These are phyloP conservation scores for Talaromyces trachyspermus DNA, from an alignment of 495 filamentous ascomycete species.

Conservation along the genomic window DNA sequence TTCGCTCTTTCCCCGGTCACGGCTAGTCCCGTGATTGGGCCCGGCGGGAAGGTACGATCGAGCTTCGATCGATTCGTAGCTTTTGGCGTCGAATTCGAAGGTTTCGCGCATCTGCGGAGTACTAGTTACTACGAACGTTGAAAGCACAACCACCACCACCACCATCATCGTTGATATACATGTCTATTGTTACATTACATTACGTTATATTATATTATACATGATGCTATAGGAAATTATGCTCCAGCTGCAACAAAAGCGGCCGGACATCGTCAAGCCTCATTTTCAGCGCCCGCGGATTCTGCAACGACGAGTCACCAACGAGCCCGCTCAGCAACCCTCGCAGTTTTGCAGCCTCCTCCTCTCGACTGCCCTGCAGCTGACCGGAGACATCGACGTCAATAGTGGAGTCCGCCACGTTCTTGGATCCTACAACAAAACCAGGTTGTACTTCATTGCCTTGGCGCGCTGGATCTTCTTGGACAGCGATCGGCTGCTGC, in stretches of 20 bases:
- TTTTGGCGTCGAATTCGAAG: too few relatives aligned
- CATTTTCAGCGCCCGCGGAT: conserved; percentile 32
- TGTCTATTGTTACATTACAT: background rate
- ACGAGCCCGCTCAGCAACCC: conserved; percentile 21
- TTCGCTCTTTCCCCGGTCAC: too few relatives aligned
- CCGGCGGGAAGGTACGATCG: too few relatives aligned
- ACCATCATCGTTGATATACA: too few relatives aligned
- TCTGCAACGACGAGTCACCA: conserved; percentile 25
- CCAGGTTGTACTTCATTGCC: conserved; percentile 62
- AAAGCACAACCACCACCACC: too few relatives aligned
- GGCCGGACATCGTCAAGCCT: conserved; percentile 31
- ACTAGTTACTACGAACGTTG: too few relatives aligned
- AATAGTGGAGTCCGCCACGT: conserved; percentile 35
- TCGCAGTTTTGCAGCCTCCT: conserved; percentile 21
- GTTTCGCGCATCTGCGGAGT: too few relatives aligned
- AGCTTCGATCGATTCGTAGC: too few relatives aligned
- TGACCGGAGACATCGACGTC: conserved; percentile 41
- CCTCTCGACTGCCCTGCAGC: conserved; percentile 33
- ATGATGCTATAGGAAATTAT: conserved; percentile 20
- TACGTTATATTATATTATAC: background rate
- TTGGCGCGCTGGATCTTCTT: conserved; percentile 71
- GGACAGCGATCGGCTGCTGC: conserved; percentile 48
- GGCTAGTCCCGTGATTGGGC: too few relatives aligned
- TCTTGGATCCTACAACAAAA: conserved; percentile 65
- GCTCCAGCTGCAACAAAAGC: conserved; percentile 34